phyloP scores from a whole-genome alignment of 305 asterid genomes.

The Galium porrigens region DNA sequence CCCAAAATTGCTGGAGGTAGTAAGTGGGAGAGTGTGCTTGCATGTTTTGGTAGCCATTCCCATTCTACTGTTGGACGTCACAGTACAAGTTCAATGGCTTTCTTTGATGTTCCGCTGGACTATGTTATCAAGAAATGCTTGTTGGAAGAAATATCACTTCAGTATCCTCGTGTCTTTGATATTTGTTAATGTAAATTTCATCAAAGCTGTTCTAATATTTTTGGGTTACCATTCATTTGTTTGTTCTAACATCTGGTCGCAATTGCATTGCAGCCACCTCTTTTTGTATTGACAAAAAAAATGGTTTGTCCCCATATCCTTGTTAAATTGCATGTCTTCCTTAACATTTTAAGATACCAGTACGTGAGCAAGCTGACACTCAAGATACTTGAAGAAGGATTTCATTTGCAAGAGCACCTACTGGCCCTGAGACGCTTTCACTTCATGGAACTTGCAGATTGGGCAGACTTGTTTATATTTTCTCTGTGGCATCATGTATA shows the following conservation, averaged over 20 bases:
- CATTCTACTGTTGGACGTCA: slow-evolving; percentile 24
- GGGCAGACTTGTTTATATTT: slow-evolving; percentile 86
- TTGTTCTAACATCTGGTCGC: background rate
- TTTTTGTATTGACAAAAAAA: background rate
- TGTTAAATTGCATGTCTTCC: slow-evolving; percentile 22
- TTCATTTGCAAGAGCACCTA: slow-evolving; percentile 75
- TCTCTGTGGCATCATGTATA: slow-evolving; percentile 74
- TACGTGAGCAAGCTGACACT: slow-evolving; percentile 77
- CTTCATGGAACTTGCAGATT: slow-evolving; percentile 93
- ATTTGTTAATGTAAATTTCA: background rate
- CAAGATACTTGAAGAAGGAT: slow-evolving; percentile 79
- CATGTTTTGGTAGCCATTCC: slow-evolving; percentile 32
- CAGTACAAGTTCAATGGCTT: slow-evolving; percentile 35
- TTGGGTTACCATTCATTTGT: background rate
- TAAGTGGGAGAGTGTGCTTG: slow-evolving; percentile 77
- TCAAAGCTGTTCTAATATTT: background rate
- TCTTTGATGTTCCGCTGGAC: slow-evolving; percentile 73
- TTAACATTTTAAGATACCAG: slow-evolving; percentile 56
- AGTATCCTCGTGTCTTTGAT: slow-evolving; percentile 58
- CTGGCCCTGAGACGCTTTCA: slow-evolving; percentile 71
- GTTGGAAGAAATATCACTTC: slow-evolving; percentile 74
- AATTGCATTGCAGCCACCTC: background rate
- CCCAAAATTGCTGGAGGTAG: slow-evolving; percentile 46
- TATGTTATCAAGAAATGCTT: slow-evolving; percentile 67
- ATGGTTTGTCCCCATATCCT: background rate